Conservation (phyloP, 495 filamentous ascomycete species). For the Usnea hakonensis region DNA sequence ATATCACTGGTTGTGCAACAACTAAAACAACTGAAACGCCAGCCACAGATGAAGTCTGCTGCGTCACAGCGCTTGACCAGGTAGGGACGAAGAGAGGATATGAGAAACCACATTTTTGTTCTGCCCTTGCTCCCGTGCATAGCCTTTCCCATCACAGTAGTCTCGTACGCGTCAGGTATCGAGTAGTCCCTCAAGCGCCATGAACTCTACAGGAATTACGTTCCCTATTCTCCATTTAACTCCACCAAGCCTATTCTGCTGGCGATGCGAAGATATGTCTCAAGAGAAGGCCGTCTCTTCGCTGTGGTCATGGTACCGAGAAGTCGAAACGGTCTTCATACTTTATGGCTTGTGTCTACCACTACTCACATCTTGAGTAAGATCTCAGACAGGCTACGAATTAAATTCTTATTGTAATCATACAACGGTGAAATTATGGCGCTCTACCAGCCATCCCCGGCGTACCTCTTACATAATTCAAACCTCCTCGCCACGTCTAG, state of each 20-base stretch:
- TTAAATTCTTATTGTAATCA: background rate
- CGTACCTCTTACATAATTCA: background rate
- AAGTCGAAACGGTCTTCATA: background rate
- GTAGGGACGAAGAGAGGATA: background rate
- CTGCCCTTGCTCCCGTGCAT: too few relatives aligned
- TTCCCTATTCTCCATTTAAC: constrained; percentile 28
- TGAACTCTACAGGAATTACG: background rate
- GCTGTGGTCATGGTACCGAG: constrained; percentile 24
- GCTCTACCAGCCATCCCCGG: background rate
- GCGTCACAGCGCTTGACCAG: background rate
- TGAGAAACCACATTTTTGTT: background rate
- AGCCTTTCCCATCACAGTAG: background rate
- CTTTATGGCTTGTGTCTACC: background rate
- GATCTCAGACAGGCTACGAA: background rate
- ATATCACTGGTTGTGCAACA: background rate
- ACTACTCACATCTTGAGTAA: background rate
- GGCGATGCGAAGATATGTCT: constrained; percentile 28
- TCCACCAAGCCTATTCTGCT: constrained; percentile 21
- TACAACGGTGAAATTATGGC: background rate
- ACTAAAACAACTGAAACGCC: background rate
- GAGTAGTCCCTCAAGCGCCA: background rate
- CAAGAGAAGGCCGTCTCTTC: constrained; percentile 32
- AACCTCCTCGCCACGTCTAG: background rate
- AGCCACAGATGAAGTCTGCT: background rate
- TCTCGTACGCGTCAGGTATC: background rate